These are phyloP conservation scores for Talaromyces wortmannii DNA, from an alignment of 495 filamentous ascomycete genomes.

Conservation along the genomic window DNA sequence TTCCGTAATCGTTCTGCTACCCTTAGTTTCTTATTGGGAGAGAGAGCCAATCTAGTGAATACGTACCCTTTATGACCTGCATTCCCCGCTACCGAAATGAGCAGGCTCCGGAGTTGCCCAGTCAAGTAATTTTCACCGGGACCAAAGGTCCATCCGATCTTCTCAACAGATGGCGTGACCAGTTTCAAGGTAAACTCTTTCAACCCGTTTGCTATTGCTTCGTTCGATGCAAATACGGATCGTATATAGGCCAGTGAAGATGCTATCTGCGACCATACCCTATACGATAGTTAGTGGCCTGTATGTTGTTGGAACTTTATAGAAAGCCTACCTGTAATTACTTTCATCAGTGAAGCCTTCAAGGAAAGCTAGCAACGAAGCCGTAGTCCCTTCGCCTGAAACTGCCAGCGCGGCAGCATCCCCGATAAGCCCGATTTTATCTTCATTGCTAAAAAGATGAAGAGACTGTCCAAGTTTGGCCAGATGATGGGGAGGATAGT, in stretches of 20 bases:
- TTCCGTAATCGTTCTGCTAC: constrained; percentile 54
- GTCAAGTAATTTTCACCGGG: constrained; percentile 74
- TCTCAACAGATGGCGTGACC: constrained; percentile 61
- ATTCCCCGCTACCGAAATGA: constrained; percentile 67
- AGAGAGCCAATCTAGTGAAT: neutral
- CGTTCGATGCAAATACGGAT: constrained; percentile 56
- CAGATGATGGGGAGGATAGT: constrained; percentile 75
- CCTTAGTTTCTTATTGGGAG: neutral
- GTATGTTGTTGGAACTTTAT: neutral
- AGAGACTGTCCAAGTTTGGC: constrained; percentile 70
- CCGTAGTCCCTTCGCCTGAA: constrained; percentile 74
- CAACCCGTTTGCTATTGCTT: constrained; percentile 53
- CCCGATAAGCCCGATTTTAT: constrained; percentile 85
- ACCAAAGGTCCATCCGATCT: constrained; percentile 78
- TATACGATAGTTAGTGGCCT: constrained; percentile 7
- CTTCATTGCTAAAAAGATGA: constrained; percentile 67
- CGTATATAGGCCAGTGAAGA: constrained; percentile 59
- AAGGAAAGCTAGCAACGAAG: constrained; percentile 71
- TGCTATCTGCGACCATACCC: constrained; percentile 80
- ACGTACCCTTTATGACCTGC: constrained; percentile 66
- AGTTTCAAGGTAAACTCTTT: constrained; percentile 69
- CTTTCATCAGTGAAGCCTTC: constrained; percentile 75
- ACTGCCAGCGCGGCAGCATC: constrained; percentile 90
- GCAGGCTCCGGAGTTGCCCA: constrained; percentile 69
- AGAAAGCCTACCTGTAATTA: constrained; percentile 58